phyloP scores from a whole-genome alignment of 176 grass and related monocot species.

The Hordeum marinum region DNA sequence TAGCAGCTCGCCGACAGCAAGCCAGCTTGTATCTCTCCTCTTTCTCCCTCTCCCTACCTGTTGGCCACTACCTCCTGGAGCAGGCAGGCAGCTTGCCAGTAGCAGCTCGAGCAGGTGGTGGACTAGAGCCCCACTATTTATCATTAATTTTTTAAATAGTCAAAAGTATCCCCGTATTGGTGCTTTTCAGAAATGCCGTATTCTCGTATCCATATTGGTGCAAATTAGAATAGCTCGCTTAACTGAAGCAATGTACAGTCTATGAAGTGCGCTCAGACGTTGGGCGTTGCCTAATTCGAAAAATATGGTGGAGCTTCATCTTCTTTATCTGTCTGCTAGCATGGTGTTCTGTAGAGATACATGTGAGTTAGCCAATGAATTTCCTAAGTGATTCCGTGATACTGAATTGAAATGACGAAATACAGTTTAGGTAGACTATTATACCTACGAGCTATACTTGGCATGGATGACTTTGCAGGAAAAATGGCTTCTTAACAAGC shows the following conservation, averaged over 20 bases:
- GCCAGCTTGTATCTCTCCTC: background rate
- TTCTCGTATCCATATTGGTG: background rate
- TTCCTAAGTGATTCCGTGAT: background rate
- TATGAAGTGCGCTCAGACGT: background rate
- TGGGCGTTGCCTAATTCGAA: background rate
- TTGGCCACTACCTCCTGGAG: background rate
- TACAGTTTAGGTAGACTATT: background rate
- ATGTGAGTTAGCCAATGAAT: slow-evolving; percentile 1
- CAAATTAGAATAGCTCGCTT: background rate
- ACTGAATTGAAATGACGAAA: background rate
- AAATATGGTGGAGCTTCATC: background rate
- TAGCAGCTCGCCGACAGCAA: too few species aligned
- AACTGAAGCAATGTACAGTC: background rate
- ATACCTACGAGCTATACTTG: background rate
- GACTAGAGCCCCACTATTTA: background rate
- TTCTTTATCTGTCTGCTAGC: background rate
- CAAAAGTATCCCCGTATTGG: background rate
- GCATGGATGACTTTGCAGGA: background rate
- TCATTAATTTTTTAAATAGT: background rate
- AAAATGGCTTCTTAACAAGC: background rate
- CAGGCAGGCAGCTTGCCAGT: background rate
- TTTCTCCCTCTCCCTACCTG: background rate
- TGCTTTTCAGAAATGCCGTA: background rate
- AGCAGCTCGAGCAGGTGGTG: background rate
- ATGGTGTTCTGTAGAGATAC: slow-evolving; percentile 5